A percentile compares a stretch with the other conserved stretches of the same genome.
phyloP scores from a whole-genome alignment of 768 basidiomycete species.

The Leucosporidium scottii region DNA sequence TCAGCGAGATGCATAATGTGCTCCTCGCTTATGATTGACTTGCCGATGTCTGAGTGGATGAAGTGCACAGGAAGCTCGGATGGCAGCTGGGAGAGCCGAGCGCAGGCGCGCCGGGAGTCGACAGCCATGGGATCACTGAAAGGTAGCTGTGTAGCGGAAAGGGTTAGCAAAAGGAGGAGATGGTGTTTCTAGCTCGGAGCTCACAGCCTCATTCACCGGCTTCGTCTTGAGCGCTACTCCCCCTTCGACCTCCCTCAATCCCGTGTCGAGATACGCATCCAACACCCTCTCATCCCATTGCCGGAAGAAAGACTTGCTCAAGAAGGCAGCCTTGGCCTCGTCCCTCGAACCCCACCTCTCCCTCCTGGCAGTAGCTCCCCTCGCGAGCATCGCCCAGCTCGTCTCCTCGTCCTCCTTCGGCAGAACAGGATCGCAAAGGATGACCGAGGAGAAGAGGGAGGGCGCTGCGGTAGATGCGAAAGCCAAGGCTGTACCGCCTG shows the following conservation, averaged over 20 bases:
- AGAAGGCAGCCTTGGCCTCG: constrained; percentile 53
- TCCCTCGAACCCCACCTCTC: constrained; percentile 62
- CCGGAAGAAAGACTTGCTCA: constrained; percentile 58
- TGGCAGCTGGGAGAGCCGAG: constrained; percentile 19
- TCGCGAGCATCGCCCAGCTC: constrained; percentile 23
- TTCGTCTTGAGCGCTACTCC: constrained; percentile 32
- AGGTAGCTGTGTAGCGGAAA: constrained; percentile 15
- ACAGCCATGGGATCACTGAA: constrained; percentile 30
- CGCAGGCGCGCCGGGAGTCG: constrained; percentile 26
- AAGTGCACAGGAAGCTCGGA: constrained; percentile 29
- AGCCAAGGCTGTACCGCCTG: constrained; percentile 70
- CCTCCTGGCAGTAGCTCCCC: constrained; percentile 55
- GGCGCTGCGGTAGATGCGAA: constrained; percentile 48
- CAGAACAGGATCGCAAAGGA: constrained; percentile 75
- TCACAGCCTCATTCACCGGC: constrained; percentile 31
- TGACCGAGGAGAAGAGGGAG: constrained; percentile 59
- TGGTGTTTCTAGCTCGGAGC: too few species aligned
- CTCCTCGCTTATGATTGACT: constrained; percentile 26
- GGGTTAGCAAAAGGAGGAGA: too few species aligned
- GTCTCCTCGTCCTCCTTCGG: constrained; percentile 28
- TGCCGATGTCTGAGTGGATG: constrained; percentile 27
- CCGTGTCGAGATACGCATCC: constrained; percentile 26
- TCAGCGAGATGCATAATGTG: not conserved
- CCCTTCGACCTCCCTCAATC: constrained; percentile 14
- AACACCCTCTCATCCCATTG: constrained; percentile 37